Base-by-base conservation (phyloP, 768 basidiomycete species). In the Albatrellus ellisii region DNA sequence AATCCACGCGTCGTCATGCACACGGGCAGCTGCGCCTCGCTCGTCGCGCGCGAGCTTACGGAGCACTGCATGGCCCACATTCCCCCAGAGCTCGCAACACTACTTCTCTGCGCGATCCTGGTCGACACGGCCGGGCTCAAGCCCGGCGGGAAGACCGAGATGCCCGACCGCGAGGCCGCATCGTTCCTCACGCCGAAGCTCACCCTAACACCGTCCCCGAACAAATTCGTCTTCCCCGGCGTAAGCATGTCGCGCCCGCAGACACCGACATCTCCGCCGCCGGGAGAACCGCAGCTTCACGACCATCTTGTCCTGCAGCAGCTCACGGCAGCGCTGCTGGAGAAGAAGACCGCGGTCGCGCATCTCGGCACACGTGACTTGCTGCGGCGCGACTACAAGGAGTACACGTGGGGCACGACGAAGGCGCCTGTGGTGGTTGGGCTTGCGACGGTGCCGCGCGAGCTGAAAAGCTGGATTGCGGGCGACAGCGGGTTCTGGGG, bases 311-410 rank as follows among this genome's bases (percentile, higher is more conserved):
- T 62, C 3, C 61, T 86, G 36, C 66, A 66, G 47, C 61, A 62
- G 0, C 67, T 88, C 11, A 64, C 70, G 2, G 54, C 57, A 26
- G 56, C 59, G 2, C 67, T 89, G 18, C 45, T 62, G 38, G 50
- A 53, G 2, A 74, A 73, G 61, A 99, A 98, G 56, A 51, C 52
- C 3, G 72, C 79, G 44, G 64, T 98, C 7, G 72, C 73, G 1
- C 70, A 76, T 47, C 67, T 97, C 14, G 64, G 62, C 6, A 74
- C 76, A 0, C 68, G 72, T 43, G 90, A 97, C 54, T 73, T 97
- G 15, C 70, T 99, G 4, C 70, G 89, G 10, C 66, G 95, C n/a
- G 95, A 99, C 61, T 99, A 91, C 68, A 98, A 99, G 58, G 79
- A 94, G 49, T 94, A 90, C 54, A 56, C 59, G 1, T 59, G 78